A percentile compares a stretch with the other conserved stretches of the same genome.
phyloP scores from a whole-genome alignment of 2,329 filamentous ascomycete genomes.

The Fusarium goolgardi region DNA sequence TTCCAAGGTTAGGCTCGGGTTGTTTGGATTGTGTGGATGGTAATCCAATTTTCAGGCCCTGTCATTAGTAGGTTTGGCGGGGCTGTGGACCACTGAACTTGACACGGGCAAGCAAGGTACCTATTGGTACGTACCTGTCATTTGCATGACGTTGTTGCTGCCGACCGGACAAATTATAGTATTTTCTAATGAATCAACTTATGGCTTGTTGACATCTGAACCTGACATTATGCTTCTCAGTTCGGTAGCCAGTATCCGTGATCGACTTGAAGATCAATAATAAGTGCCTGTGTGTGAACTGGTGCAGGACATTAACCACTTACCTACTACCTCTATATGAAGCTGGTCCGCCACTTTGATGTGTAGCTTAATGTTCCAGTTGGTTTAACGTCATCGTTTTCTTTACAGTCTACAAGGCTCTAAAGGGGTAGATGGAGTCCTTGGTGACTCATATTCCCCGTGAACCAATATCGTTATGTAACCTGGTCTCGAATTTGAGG shows the following conservation, averaged over 20 bases:
- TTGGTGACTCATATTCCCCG: background rate
- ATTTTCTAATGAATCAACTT: background rate
- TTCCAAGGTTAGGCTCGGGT: constrained; percentile 27
- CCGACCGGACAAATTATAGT: background rate
- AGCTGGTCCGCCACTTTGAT: background rate
- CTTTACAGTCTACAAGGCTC: background rate
- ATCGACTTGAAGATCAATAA: background rate
- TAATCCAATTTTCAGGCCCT: constrained; percentile 40
- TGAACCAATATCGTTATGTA: background rate
- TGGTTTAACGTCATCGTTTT: background rate
- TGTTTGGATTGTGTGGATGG: constrained; percentile 34
- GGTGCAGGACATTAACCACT: background rate
- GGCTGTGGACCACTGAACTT: constrained; percentile 43
- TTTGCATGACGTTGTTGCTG: constrained; percentile 22
- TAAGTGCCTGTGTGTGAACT: background rate
- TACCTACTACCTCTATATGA: background rate
- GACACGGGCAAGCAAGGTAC: background rate
- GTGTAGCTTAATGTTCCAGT: background rate
- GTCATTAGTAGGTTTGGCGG: constrained; percentile 33
- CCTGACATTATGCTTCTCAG: background rate
- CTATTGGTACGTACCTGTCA: background rate
- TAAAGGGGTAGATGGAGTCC: background rate
- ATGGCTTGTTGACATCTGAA: background rate
- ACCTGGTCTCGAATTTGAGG: background rate
- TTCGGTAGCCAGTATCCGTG: background rate